phyloP scores from a whole-genome alignment of 2,329 filamentous ascomycete species.

The Penicillium sp. region DNA sequence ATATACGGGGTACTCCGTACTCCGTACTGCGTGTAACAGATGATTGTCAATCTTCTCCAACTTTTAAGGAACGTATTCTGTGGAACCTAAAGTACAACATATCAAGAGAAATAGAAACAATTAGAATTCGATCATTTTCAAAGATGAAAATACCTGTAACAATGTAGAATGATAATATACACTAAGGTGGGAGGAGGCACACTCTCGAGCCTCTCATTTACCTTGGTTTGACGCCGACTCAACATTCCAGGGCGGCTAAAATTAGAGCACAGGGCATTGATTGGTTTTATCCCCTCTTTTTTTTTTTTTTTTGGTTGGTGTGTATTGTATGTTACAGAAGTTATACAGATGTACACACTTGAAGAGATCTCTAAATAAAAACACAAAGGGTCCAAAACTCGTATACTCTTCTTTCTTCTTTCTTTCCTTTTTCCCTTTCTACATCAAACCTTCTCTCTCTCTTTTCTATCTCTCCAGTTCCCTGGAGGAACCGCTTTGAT shows the following conservation, averaged over 20 bases:
- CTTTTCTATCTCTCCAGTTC: conserved; percentile 25
- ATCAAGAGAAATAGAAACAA: not conserved
- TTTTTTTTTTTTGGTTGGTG: not conserved
- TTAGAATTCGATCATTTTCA: not conserved
- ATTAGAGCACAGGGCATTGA: conserved; percentile 36
- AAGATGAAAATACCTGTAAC: not conserved
- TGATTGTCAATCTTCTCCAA: not conserved
- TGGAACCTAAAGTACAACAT: not conserved
- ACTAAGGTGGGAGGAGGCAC: conserved; percentile 9
- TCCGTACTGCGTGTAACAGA: not conserved
- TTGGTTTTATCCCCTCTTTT: conserved; percentile 18
- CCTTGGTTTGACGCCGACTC: conserved; percentile 37
- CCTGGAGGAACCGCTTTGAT: conserved; percentile 43
- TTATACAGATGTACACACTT: not conserved
- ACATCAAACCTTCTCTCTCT: conserved; percentile 7
- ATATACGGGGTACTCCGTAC: too few relatives aligned
- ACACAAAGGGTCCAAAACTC: conserved; percentile 18
- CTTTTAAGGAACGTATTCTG: not conserved
- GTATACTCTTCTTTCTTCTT: conserved; percentile 2
- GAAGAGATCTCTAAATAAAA: conserved; percentile 20
- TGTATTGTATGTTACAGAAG: not conserved
- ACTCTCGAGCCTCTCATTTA: conserved; percentile 29
- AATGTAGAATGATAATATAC: not conserved
- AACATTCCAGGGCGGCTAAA: conserved; percentile 39
- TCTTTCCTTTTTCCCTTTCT: conserved; percentile 1